phyloP scores from a whole-genome alignment of 148 eudicot species.

The Agrostemma githago region DNA sequence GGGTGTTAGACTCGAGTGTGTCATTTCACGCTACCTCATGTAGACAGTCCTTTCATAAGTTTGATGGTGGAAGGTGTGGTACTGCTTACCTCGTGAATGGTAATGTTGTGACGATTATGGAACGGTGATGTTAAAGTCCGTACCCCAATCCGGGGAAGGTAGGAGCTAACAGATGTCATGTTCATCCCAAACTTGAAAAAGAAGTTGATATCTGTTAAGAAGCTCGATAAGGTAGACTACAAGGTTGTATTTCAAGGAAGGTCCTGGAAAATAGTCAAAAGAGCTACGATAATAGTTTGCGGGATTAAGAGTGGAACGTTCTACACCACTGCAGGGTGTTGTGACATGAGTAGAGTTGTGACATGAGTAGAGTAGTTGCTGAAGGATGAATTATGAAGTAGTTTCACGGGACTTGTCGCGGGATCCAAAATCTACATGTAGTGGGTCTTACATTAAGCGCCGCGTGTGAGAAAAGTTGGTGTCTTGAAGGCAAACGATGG shows the following conservation, averaged over 20 bases:
- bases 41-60: not conserved
- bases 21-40: not conserved
- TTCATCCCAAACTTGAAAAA: not conserved
- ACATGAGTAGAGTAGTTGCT: not conserved
- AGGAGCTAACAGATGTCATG: not conserved
- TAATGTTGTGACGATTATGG: not conserved
- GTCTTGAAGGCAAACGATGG: not conserved
- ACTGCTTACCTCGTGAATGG: not conserved
- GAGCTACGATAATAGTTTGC: not conserved
- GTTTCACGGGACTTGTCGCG: not conserved
- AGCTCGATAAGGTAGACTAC: not conserved
- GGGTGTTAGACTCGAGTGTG: not conserved
- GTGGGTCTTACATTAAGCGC: not conserved
- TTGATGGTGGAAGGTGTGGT: not conserved
- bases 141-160: not conserved
- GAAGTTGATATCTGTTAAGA: not conserved
- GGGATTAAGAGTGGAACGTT: not conserved
- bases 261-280: no score
- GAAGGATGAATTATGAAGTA: not conserved
- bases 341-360: not conserved
- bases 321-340: not conserved
- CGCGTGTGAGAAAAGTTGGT: not conserved
- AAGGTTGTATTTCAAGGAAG: not conserved
- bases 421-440: not conserved
- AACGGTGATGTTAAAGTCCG: slow-evolving; percentile 1